Evolutionary conservation across 805 yeast genomes (phyloP).

Genomic region (Ogataea saltuana): DNA sequence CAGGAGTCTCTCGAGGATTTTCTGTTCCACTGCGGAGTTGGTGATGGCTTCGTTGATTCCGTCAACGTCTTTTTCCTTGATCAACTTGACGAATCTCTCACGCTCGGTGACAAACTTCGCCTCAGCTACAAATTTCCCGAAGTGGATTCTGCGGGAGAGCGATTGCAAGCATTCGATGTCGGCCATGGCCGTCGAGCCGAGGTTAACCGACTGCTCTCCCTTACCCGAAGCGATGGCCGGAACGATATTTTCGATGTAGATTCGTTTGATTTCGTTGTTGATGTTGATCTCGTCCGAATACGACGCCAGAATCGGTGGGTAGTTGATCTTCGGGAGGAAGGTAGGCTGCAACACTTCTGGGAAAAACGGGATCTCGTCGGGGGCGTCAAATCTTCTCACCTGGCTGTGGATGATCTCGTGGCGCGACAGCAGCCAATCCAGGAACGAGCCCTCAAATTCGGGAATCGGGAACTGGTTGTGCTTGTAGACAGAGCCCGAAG

Average conservation of each 20-base stretch:
- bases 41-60: conserved; percentile 85
- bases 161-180: conserved; percentile 90
- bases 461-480: conserved; percentile 58
- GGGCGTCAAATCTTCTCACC: conserved; percentile 87
- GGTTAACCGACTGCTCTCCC: conserved; percentile 81
- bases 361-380: conserved; percentile 91
- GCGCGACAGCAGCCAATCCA: conserved; percentile 82
- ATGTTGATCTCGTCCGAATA: conserved; percentile 75
- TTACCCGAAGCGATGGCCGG: conserved; percentile 66
- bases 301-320: conserved; percentile 76
- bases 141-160: conserved; percentile 88
- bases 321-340: conserved; percentile 77
- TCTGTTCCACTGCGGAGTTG: conserved; percentile 81
- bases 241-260: conserved; percentile 72
- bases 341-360: conserved; percentile 61
- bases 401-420: conserved; percentile 76
- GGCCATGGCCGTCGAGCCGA: conserved; percentile 80
- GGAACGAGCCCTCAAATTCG: conserved; percentile 69
- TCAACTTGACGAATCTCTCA: conserved; percentile 62
- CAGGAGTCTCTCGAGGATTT: conserved; percentile 73
- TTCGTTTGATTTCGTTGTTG: conserved; percentile 63
- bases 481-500: conserved; percentile 73
- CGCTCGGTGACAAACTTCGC: conserved; percentile 77
- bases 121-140: conserved; percentile 97
- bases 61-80: conserved; percentile 59